These are phyloP conservation scores for Zelonia costaricensis DNA, from an alignment of 208 protist genomes.

Conservation along the genomic window DNA sequence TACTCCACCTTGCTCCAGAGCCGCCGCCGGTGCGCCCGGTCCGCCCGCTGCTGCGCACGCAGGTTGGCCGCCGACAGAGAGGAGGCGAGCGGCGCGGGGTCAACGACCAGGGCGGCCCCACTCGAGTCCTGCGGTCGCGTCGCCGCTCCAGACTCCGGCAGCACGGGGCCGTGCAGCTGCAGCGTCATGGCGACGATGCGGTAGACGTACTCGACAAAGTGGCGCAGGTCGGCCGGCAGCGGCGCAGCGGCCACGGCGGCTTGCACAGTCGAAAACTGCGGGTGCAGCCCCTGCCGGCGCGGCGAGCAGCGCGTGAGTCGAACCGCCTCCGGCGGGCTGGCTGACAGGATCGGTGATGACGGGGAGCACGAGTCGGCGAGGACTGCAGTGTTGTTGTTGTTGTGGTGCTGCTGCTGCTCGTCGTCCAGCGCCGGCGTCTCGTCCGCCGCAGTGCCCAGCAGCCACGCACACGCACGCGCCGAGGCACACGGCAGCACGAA, in stretches of 20 bases:
- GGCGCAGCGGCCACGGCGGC: conserved; percentile 29
- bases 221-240: conserved; percentile 35
- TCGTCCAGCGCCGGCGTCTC: background rate
- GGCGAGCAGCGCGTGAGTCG: conserved; percentile 11
- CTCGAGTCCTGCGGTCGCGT: background rate
- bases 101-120: background rate
- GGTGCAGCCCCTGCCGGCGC: conserved; percentile 27
- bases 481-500: conserved; percentile 53
- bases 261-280: conserved; percentile 33
- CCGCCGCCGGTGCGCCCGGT: conserved; percentile 19
- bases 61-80: conserved; percentile 6
- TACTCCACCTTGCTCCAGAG: conserved; percentile 81
- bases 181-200: conserved; percentile 53
- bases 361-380: conserved; percentile 1
- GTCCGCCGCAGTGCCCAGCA: conserved; percentile 24
- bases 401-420: background rate
- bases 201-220: conserved; percentile 52
- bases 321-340: conserved; percentile 15
- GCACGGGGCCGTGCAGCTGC: conserved; percentile 18
- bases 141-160: background rate
- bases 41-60: conserved; percentile 12
- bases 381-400: conserved; percentile 1
- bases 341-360: conserved; percentile 17
- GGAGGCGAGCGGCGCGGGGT: conserved; percentile 8
- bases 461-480: conserved; percentile 15